These are phyloP conservation scores for Lathyrus sativus DNA, from an alignment of 306 rosid species.

Conservation along the genomic window DNA sequence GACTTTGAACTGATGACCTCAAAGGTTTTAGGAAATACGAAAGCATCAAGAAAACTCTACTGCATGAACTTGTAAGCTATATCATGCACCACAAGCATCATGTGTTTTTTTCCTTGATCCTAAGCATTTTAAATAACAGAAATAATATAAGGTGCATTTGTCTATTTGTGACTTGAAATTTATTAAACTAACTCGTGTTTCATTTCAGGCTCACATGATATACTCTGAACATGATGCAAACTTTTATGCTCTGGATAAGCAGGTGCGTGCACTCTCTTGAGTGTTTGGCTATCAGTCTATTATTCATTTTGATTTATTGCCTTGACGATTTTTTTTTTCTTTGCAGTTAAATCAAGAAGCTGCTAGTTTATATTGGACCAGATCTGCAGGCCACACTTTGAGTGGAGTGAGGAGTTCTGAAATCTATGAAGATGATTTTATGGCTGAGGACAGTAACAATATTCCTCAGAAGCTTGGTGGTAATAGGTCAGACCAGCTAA, in stretches of 20 bases:
- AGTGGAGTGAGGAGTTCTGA: slow-evolving; percentile 54
- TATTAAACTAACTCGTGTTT: slow-evolving; percentile 33
- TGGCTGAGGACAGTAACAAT: slow-evolving; percentile 38
- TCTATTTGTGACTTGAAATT: slow-evolving; percentile 27
- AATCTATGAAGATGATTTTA: slow-evolving; percentile 50
- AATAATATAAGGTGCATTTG: neutral
- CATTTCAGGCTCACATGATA: slow-evolving; percentile 89
- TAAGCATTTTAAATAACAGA: neutral
- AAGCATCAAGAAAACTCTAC: no score
- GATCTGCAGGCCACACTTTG: slow-evolving; percentile 76
- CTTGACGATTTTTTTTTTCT: no score
- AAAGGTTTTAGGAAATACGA: no score
- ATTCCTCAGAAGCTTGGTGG: slow-evolving; percentile 84
- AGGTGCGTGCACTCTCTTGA: no score
- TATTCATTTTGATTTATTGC: no score
- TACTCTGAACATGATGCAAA: slow-evolving; percentile 38
- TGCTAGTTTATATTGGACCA: slow-evolving; percentile 88
- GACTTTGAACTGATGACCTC: no score
- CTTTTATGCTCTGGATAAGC: no score
- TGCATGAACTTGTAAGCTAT: no score
- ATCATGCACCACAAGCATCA: no score
- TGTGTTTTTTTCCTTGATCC: no score
- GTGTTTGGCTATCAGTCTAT: slow-evolving; percentile 11
- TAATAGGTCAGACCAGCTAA: no score
- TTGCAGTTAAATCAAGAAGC: slow-evolving; percentile 86